Conservation (phyloP, 2,329 filamentous ascomycete species). For the Cladosporium sp. region DNA sequence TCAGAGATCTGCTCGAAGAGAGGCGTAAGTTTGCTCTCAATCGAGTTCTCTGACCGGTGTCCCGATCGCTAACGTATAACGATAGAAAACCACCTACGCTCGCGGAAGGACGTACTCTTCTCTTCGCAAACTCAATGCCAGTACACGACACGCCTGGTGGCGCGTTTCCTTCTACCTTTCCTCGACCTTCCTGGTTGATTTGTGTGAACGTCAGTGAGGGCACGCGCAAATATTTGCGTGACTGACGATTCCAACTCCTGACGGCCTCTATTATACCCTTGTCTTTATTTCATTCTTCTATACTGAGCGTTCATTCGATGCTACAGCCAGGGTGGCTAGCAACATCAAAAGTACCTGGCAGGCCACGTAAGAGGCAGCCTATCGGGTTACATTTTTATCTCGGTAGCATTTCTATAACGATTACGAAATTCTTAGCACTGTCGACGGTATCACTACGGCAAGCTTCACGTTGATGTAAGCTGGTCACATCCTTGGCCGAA, state of each 20-base stretch:
- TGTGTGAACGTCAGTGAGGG: not conserved
- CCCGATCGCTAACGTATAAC: not conserved
- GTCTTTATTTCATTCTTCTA: not conserved
- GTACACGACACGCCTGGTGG: constrained; percentile 46
- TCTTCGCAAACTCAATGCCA: constrained; percentile 40
- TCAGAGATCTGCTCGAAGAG: constrained; percentile 42
- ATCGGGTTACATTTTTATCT: not conserved
- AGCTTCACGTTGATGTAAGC: not conserved
- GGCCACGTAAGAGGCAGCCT: not conserved
- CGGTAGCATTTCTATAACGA: not conserved
- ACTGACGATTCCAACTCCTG: not conserved
- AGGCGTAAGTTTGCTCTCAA: constrained; percentile 40
- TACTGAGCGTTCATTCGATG: not conserved
- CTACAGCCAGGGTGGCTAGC: not conserved
- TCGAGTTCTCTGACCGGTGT: not conserved
- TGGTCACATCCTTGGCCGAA: not conserved
- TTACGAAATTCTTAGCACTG: not conserved
- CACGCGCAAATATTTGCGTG: not conserved
- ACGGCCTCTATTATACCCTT: not conserved
- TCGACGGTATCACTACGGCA: not conserved
- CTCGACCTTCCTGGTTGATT: constrained; percentile 10
- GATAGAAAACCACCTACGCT: constrained; percentile 41
- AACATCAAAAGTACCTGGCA: not conserved
- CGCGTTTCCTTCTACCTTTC: constrained; percentile 45
- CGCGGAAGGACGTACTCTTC: constrained; percentile 41